Evolutionary conservation across 179 eudicot species (phyloP), one percentile per base, ranked within the genome.

Genomic region (Silene noctiflora): DNA sequence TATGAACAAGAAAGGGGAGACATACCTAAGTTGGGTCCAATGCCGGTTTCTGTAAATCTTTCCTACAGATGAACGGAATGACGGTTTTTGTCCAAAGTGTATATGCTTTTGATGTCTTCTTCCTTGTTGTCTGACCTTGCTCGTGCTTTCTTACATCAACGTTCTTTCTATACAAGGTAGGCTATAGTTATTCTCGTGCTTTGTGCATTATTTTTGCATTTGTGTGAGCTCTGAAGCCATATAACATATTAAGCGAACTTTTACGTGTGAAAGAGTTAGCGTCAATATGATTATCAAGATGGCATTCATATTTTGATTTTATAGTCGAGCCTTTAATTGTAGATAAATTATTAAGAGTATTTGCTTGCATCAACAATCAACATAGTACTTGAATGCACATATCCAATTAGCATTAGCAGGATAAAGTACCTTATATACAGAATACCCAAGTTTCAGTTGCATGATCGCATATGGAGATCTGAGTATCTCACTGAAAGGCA

Each of bases 331-430:
- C 16, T 19, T n/a, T 17, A 17, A 9, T 31, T 33, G 51, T 4
- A 39, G 71, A 67, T 17, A 33, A 33, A 17, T 35, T 17, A 67
- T 33, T 8, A 31, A 33, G 25, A 20, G 16, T 66, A 5, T 66
- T 33, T 33, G 51, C 24, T 33, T 5, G 25, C 14, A 67, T 16
- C 21, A 67, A 10, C 4, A 31, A 67, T 16, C 21, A 67, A 10
- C 4, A 31, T 67, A 67, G 70, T 31, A 35, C 70, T 33, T 31
- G 24, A 33, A 33, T 46, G 33, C 21, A 22, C 70, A 14, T 67
- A 17, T 33, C 25, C 70, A 35, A 8, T 67, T 17, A 65, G 48
- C 70, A 66, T 66, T 64, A 67, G 70, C 21, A 67, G 70, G 29
- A 13, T 42, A 12, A 68, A 14, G 56, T 39, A 39, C 17, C 55